phyloP scores from a whole-genome alignment of 2,329 filamentous ascomycete species.

The Cercospora berteroae region DNA sequence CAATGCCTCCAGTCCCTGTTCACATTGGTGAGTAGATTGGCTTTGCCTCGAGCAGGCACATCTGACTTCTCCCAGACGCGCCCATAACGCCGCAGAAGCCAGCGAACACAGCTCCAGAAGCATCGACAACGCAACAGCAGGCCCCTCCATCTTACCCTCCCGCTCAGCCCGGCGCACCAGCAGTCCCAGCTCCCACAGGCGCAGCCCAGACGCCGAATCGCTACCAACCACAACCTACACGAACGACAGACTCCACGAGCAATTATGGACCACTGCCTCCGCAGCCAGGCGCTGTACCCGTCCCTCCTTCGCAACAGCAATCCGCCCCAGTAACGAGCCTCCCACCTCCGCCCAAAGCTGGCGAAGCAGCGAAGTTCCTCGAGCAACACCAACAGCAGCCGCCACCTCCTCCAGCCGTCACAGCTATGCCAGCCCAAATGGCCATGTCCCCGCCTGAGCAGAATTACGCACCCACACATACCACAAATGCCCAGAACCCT shows the following conservation, averaged over 20 bases:
- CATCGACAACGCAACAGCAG: constrained; percentile 28
- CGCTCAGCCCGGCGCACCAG: constrained; percentile 34
- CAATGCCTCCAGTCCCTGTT: constrained; percentile 49
- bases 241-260: constrained; percentile 21
- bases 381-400: constrained; percentile 24
- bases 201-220: constrained; percentile 32
- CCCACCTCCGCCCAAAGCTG: constrained; percentile 45
- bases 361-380: constrained; percentile 24
- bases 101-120: constrained; percentile 24
- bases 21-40: constrained; percentile 36
- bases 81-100: constrained; percentile 46
- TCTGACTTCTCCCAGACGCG: constrained; percentile 33
- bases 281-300: constrained; percentile 45
- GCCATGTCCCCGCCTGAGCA: constrained; percentile 40
- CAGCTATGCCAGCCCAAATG: constrained; percentile 43
- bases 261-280: constrained; percentile 41
- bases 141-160: constrained; percentile 30
- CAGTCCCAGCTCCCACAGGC: constrained; percentile 35
- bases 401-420: constrained; percentile 10
- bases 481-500: constrained; percentile 33
- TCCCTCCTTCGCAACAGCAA: constrained; percentile 33
- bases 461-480: constrained; percentile 41
- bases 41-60: neutral
- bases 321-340: constrained; percentile 31
- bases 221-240: constrained; percentile 32